Conservation (phyloP, 768 basidiomycete genomes). For the Trametes elegans region DNA sequence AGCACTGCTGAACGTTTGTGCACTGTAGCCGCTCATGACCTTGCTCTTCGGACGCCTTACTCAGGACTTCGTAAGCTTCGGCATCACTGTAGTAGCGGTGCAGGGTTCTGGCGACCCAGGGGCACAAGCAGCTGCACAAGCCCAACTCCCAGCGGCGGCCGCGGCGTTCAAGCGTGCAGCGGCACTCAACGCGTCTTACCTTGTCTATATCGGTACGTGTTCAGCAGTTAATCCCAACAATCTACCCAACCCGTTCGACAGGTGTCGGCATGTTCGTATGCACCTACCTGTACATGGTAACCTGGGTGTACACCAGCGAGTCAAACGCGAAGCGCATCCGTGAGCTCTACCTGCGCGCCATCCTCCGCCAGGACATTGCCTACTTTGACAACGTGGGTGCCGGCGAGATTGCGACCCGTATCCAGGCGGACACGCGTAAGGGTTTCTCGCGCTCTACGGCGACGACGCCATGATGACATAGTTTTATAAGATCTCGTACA, state of each 20-base stretch:
- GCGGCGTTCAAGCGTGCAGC: slow-evolving; percentile 51
- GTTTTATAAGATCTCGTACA: slow-evolving; percentile 74
- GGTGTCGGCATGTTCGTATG: slow-evolving; percentile 73
- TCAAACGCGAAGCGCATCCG: slow-evolving; percentile 79
- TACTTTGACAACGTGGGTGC: slow-evolving; percentile 94
- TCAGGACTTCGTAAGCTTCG: slow-evolving; percentile 67
- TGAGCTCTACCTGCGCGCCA: slow-evolving; percentile 74
- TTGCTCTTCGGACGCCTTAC: slow-evolving; percentile 84
- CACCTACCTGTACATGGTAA: slow-evolving; percentile 68
- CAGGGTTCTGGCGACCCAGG: not conserved
- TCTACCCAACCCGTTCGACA: slow-evolving; percentile 26
- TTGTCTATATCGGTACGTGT: slow-evolving; percentile 62
- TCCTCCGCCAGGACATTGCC: slow-evolving; percentile 83
- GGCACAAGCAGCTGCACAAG: slow-evolving; percentile 24
- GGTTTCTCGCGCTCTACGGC: not conserved
- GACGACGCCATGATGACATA: not conserved
- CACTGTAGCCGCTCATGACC: slow-evolving; percentile 65
- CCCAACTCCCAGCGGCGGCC: slow-evolving; percentile 34
- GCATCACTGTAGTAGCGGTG: slow-evolving; percentile 24
- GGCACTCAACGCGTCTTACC: slow-evolving; percentile 55
- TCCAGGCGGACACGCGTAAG: slow-evolving; percentile 83
- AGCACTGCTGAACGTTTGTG: not conserved
- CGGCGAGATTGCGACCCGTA: slow-evolving; percentile 93
- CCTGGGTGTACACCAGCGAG: slow-evolving; percentile 79
- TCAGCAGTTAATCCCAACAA: not conserved